Conservation (phyloP, 352 stramenopile genomes). For the Phytophthora pistaciae region DNA sequence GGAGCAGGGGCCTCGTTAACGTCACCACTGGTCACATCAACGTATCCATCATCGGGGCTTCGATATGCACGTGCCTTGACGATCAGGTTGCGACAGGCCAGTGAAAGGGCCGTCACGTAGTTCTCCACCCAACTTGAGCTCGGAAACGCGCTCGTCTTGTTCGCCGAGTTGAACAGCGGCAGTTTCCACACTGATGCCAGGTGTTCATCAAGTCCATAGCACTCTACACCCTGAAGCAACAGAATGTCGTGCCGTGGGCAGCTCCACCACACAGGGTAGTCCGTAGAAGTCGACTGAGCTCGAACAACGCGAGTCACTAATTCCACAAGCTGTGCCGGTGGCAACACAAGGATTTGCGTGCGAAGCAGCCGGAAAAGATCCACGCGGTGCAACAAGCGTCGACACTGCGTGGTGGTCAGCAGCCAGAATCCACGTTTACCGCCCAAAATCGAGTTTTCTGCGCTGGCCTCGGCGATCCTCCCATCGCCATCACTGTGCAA, state of each 20-base stretch:
- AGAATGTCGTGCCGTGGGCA: slow-evolving; percentile 81
- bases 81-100: slow-evolving; percentile 47
- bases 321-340: slow-evolving; percentile 65
- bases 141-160: slow-evolving; percentile 52
- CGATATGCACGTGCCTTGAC: slow-evolving; percentile 27
- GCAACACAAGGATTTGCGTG: slow-evolving; percentile 71
- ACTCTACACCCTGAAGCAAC: slow-evolving; percentile 85
- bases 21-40: slow-evolving; percentile 16
- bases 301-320: slow-evolving; percentile 65
- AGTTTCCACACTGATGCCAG: slow-evolving; percentile 76
- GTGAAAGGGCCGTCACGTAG: slow-evolving; percentile 57
- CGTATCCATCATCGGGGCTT: slow-evolving; percentile 16
- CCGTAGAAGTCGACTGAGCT: slow-evolving; percentile 31
- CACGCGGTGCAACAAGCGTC: slow-evolving; percentile 78
- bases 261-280: slow-evolving; percentile 81
- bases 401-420: slow-evolving; percentile 63
- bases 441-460: slow-evolving; percentile 69
- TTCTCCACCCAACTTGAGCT: slow-evolving; percentile 83
- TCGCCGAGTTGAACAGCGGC: slow-evolving; percentile 61
- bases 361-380: slow-evolving; percentile 84
- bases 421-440: slow-evolving; percentile 70
- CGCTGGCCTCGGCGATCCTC: slow-evolving; percentile 14
- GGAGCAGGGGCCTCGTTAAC: not conserved
- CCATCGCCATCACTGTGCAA: slow-evolving; percentile 17
- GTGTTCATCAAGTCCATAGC: slow-evolving; percentile 82